Conservation (phyloP, 768 basidiomycete species). For the Wakefieldia striispora region DNA sequence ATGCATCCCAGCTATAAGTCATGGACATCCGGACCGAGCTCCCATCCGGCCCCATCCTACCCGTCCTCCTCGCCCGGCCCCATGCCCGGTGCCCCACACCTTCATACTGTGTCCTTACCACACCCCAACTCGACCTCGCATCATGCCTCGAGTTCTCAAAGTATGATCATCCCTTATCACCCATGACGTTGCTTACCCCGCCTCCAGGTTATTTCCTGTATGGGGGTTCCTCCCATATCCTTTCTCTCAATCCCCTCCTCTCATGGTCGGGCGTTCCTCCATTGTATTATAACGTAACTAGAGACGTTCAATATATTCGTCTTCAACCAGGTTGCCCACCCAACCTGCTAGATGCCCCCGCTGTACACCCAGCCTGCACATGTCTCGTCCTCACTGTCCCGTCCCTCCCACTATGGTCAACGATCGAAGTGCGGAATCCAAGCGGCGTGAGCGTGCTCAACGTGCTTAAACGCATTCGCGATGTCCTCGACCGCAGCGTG, state of each 20-base stretch:
- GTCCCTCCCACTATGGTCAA: slow-evolving; percentile 25
- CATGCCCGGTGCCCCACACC: slow-evolving; percentile 25
- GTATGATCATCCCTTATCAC: slow-evolving; percentile 11
- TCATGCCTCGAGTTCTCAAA: slow-evolving; percentile 12
- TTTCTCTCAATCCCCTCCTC: slow-evolving; percentile 26
- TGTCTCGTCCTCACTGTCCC: slow-evolving; percentile 20
- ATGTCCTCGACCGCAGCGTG: slow-evolving; percentile 26
- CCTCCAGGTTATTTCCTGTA: slow-evolving; percentile 13
- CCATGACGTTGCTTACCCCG: background rate
- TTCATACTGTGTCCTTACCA: slow-evolving; percentile 29
- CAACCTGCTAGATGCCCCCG: slow-evolving; percentile 18
- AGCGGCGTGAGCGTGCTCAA: slow-evolving; percentile 28
- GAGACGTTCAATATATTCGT: slow-evolving; percentile 24
- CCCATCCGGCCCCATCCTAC: slow-evolving; percentile 6
- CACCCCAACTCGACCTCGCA: slow-evolving; percentile 28
- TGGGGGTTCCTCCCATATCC: slow-evolving; percentile 13
- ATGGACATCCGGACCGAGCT: slow-evolving; percentile 17
- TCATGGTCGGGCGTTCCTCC: slow-evolving; percentile 17
- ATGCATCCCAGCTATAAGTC: slow-evolving; percentile 27
- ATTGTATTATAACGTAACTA: slow-evolving; percentile 25
- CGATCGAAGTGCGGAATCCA: slow-evolving; percentile 30
- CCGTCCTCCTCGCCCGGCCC: slow-evolving; percentile 19
- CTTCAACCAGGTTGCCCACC: slow-evolving; percentile 16
- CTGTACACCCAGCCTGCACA: slow-evolving; percentile 20
- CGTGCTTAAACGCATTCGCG: slow-evolving; percentile 27